phyloP scores from a whole-genome alignment of 2,329 filamentous ascomycete genomes.

The Cladophialophora bantiana region DNA sequence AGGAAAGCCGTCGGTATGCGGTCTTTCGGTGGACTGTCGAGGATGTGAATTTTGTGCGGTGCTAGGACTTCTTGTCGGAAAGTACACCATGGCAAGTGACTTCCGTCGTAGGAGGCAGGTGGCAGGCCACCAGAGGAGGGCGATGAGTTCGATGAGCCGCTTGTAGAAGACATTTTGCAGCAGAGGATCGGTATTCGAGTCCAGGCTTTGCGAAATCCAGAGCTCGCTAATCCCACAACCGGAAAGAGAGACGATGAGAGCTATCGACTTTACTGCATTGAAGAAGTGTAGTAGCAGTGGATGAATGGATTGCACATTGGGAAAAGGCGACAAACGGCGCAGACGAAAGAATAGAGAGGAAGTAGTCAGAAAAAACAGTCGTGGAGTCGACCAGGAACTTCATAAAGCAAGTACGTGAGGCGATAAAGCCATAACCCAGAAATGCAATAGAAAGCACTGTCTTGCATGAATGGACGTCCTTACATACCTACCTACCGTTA shows the following conservation, averaged over 20 bases:
- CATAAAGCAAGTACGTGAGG: background rate
- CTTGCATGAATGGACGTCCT: background rate
- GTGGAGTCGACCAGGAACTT: background rate
- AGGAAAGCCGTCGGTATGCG: conserved; percentile 31
- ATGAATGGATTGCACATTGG: background rate
- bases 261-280: background rate
- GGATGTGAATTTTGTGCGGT: conserved; percentile 30
- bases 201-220: background rate
- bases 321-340: background rate
- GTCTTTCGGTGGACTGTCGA: conserved; percentile 28
- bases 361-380: background rate
- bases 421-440: background rate
- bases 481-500: background rate
- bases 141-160: conserved; percentile 17
- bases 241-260: background rate
- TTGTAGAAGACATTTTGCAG: conserved; percentile 16
- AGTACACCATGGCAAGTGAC: conserved; percentile 30
- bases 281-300: background rate
- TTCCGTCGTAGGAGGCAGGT: conserved; percentile 31
- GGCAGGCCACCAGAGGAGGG: conserved; percentile 18
- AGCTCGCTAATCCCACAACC: background rate
- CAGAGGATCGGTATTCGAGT: background rate
- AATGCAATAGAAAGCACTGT: background rate
- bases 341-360: background rate
- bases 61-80: conserved; percentile 33